These are phyloP conservation scores for Pythium diclinum DNA, from an alignment of 352 stramenopile species.

Conservation along the genomic window DNA sequence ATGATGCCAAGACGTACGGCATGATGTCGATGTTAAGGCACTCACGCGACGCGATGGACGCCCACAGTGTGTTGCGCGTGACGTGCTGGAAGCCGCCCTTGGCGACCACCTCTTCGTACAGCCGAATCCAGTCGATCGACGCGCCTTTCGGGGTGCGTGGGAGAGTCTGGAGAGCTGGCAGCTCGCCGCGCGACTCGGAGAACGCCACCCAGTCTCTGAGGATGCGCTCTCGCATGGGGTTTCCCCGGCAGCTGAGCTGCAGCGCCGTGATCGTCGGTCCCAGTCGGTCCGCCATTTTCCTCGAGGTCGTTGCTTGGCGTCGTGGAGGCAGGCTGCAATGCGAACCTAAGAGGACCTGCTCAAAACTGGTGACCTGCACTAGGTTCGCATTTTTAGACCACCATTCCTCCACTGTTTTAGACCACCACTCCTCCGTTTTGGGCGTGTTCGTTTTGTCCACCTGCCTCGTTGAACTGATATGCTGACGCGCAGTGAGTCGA, in stretches of 20 bases:
- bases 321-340: not conserved
- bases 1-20: constrained; percentile 55
- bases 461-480: constrained; percentile 6
- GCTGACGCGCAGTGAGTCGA: constrained; percentile 9
- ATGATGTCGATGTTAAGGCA: constrained; percentile 60
- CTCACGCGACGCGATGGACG: constrained; percentile 40
- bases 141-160: constrained; percentile 50
- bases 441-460: not conserved
- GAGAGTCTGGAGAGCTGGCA: constrained; percentile 42
- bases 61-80: constrained; percentile 53
- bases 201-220: constrained; percentile 63
- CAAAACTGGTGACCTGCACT: not conserved
- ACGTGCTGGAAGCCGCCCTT: constrained; percentile 55
- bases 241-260: constrained; percentile 64
- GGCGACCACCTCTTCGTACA: constrained; percentile 80
- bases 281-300: constrained; percentile 26
- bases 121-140: constrained; percentile 66
- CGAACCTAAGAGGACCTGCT: not conserved
- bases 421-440: constrained; percentile 1
- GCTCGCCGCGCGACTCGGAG: constrained; percentile 42
- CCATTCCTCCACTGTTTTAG: not conserved
- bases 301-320: not conserved
- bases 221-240: constrained; percentile 51
- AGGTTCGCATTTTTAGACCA: constrained; percentile 2
- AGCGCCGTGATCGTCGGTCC: constrained; percentile 50